A percentile compares a stretch with the other conserved stretches of the same genome.
These are phyloP conservation scores for Suillus sp. DNA, from an alignment of 768 basidiomycete genomes.

Conservation along the genomic window DNA sequence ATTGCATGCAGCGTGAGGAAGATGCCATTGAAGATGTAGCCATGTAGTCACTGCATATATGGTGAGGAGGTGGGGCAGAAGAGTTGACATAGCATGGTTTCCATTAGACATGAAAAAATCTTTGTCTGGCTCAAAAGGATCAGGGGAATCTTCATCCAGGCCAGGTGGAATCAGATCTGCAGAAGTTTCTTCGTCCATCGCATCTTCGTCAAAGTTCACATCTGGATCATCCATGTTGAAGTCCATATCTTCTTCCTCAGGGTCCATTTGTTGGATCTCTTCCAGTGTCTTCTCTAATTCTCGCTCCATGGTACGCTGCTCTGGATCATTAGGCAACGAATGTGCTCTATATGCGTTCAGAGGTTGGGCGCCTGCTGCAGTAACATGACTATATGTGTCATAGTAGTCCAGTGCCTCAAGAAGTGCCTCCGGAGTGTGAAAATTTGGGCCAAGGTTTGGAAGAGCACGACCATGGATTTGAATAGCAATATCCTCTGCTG, in stretches of 20 bases:
- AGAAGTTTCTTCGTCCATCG: neutral
- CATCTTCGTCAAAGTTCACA: neutral
- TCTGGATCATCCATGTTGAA: neutral
- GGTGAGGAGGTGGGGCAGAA: constrained; percentile 19
- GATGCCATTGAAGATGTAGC: constrained; percentile 31
- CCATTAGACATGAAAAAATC: constrained; percentile 13
- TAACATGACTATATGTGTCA: neutral
- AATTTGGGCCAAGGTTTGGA: constrained; percentile 7
- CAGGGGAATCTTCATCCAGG: constrained; percentile 7
- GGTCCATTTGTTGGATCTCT: neutral
- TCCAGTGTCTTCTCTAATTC: neutral
- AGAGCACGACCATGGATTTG: constrained; percentile 4
- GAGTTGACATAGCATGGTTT: rapidly evolving
- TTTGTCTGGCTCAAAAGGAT: neutral
- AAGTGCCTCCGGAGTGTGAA: constrained; percentile 6
- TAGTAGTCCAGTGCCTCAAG: neutral
- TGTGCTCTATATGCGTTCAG: neutral
- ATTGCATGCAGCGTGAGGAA: constrained; percentile 29
- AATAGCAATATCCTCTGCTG: constrained; percentile 7
- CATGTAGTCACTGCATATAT: constrained; percentile 28
- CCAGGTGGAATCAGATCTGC: neutral
- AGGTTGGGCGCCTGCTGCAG: constrained; percentile 1
- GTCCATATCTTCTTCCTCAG: neutral
- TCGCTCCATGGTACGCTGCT: neutral
- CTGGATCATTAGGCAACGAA: constrained; percentile 2